Conservation (phyloP, 169 alveolate genomes). For the Fabrea salina region DNA sequence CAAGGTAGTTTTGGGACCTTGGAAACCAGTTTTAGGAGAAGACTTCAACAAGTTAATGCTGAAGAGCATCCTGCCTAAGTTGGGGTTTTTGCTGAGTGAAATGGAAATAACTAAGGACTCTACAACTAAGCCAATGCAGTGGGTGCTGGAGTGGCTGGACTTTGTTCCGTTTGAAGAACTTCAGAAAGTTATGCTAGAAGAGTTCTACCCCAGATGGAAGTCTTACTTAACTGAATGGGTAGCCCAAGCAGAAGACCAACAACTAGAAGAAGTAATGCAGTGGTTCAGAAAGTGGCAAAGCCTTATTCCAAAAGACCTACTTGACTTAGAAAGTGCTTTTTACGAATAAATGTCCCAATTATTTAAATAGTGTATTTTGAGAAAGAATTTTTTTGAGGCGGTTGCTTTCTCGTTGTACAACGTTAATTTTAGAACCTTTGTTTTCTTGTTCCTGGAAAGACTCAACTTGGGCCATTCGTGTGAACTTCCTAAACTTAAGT, state of each 20-base stretch:
- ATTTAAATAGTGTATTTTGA: neutral
- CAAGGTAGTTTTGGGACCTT: constrained; percentile 39
- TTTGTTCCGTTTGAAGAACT: constrained; percentile 38
- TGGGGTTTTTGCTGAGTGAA: constrained; percentile 23
- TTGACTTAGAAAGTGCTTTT: neutral
- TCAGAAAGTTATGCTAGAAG: neutral
- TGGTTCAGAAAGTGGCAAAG: constrained; percentile 2
- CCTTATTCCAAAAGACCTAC: neutral
- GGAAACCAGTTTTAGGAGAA: constrained; percentile 39
- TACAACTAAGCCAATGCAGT: constrained; percentile 30
- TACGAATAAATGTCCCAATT: neutral
- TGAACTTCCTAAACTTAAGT: too few species aligned
- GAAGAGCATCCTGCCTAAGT: constrained; percentile 46
- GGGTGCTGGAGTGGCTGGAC: constrained; percentile 46
- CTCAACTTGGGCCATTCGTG: too few species aligned
- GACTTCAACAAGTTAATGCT: constrained; percentile 34
- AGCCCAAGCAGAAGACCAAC: neutral
- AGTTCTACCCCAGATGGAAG: constrained; percentile 29
- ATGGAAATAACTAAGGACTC: constrained; percentile 33
- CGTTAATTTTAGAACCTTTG: too few species aligned
- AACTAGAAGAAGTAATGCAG: neutral
- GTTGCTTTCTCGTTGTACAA: too few species aligned
- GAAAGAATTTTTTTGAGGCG: too few species aligned
- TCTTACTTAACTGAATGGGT: neutral
- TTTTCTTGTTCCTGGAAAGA: too few species aligned